A percentile compares a stretch with the other conserved stretches of the same genome.
Conservation (phyloP, 495 filamentous ascomycete species). For the Cercophora scortea region DNA sequence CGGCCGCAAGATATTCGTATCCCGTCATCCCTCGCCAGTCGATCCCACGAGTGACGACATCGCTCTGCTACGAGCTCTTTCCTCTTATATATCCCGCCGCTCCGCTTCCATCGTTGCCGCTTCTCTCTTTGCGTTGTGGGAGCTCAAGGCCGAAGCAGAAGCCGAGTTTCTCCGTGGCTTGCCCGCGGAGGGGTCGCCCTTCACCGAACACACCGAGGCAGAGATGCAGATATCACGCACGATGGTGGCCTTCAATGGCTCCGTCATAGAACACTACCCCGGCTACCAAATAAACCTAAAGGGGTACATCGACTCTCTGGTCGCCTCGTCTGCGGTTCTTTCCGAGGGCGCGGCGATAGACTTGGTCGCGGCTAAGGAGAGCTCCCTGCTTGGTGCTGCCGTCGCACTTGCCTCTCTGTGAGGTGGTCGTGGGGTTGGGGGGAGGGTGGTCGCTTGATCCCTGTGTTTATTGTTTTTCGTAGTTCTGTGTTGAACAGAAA, state of each 20-base stretch:
- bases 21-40: constrained; percentile 37
- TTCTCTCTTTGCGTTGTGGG: constrained; percentile 54
- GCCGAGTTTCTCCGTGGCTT: constrained; percentile 5
- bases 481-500: not conserved
- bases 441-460: not conserved
- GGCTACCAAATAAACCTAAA: constrained; percentile 44
- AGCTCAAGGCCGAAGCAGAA: constrained; percentile 46
- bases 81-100: constrained; percentile 49
- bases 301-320: constrained; percentile 40
- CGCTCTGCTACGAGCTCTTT: constrained; percentile 41
- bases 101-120: constrained; percentile 57
- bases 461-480: not conserved
- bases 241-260: constrained; percentile 55
- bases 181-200: constrained; percentile 7
- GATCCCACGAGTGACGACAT: constrained; percentile 41
- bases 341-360: constrained; percentile 26
- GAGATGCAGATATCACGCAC: constrained; percentile 21
- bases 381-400: constrained; percentile 54
- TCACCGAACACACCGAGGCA: constrained; percentile 14
- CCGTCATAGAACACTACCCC: constrained; percentile 59
- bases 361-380: constrained; percentile 51
- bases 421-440: constrained; percentile 24
- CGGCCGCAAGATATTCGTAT: constrained; percentile 25
- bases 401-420: constrained; percentile 38
- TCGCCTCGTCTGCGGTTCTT: constrained; percentile 7